Evolutionary conservation across 2,329 filamentous ascomycete genomes (phyloP).

Genomic region (Tolypocladium ovalisporum): DNA sequence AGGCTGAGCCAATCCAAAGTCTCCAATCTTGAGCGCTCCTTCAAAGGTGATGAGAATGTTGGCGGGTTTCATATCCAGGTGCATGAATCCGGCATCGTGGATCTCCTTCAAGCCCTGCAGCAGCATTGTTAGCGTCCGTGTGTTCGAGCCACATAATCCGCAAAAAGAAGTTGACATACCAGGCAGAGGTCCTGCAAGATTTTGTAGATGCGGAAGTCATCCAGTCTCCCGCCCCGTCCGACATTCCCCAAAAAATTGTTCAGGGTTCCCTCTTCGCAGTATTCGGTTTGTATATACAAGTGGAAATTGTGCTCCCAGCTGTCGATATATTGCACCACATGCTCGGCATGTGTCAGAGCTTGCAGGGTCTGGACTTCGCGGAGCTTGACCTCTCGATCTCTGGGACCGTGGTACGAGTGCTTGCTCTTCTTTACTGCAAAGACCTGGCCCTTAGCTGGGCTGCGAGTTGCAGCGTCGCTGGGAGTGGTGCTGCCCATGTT

Average conservation of each 20-base stretch:
- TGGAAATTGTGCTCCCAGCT: conserved; percentile 80
- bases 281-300: conserved; percentile 96
- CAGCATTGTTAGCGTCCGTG: conserved; percentile 4
- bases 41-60: conserved; percentile 77
- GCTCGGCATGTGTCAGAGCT: conserved; percentile 67
- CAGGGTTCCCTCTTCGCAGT: conserved; percentile 86
- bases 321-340: conserved; percentile 74
- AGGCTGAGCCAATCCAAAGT: conserved; percentile 71
- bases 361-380: conserved; percentile 74
- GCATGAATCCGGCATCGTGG: conserved; percentile 77
- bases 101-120: conserved; percentile 76
- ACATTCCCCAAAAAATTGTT: conserved; percentile 75
- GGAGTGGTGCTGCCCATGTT: conserved; percentile 34
- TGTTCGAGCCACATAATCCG: background rate
- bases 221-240: conserved; percentile 74
- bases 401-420: conserved; percentile 64
- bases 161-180: conserved; percentile 40
- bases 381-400: conserved; percentile 73
- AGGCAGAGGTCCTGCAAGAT: conserved; percentile 76
- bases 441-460: conserved; percentile 46
- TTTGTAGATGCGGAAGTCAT: conserved; percentile 99
- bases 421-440: conserved; percentile 94
- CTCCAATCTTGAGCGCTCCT: conserved; percentile 72
- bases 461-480: conserved; percentile 35
- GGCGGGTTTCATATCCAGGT: conserved; percentile 76